These are phyloP conservation scores for Paramecium primaurelia DNA, from an alignment of 73 alveolate species.

Conservation along the genomic window DNA sequence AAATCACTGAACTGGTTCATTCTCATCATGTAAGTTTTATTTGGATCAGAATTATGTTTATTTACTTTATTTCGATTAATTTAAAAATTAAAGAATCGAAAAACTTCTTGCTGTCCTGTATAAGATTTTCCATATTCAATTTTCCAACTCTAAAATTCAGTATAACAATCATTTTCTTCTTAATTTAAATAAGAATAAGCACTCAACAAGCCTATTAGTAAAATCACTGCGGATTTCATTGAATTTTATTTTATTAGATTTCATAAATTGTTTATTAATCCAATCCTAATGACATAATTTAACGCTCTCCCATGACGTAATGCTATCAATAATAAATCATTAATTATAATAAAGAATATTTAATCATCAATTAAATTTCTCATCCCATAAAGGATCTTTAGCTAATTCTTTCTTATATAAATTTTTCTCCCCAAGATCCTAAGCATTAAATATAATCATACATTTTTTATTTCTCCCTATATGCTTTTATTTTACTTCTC, in stretches of 20 bases:
- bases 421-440: conserved; percentile 43
- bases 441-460: not conserved
- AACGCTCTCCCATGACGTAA: not conserved
- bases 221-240: not conserved
- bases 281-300: not conserved
- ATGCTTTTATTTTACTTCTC: conserved; percentile 1
- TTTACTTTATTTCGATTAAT: not conserved
- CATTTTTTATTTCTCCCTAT: conserved; percentile 8
- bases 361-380: conserved; percentile 40
- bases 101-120: not conserved
- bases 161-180: not conserved
- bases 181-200: not conserved
- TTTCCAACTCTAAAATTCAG: not conserved
- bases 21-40: not conserved
- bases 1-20: conserved; percentile 56
- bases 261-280: conserved; percentile 1
- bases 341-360: not conserved
- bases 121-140: not conserved
- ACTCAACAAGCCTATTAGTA: not conserved
- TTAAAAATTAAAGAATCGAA: not conserved
- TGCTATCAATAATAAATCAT: not conserved
- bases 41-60: conserved; percentile 24
- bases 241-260: not conserved
- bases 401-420: conserved; percentile 49
- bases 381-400: conserved; percentile 56